phyloP scores from a whole-genome alignment of 257 asterid species.

The Eucommia ulmoides region DNA sequence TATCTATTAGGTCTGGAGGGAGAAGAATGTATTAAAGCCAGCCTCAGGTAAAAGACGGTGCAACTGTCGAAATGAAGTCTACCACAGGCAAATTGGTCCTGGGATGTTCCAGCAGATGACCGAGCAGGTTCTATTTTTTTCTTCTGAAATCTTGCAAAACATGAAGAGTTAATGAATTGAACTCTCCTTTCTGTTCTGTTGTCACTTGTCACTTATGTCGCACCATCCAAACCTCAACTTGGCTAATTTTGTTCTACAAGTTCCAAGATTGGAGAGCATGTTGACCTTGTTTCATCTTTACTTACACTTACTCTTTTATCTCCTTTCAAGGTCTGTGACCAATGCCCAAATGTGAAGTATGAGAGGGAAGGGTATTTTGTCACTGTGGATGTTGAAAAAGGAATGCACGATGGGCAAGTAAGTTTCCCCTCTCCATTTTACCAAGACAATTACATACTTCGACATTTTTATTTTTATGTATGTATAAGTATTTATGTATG shows the following conservation, averaged over 20 bases:
- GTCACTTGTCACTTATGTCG: too few relatives aligned
- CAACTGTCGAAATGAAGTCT: slow-evolving; percentile 95
- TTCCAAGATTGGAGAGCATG: not conserved
- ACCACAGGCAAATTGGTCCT: slow-evolving; percentile 97
- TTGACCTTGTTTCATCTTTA: slow-evolving; percentile 2
- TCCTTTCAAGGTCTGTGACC: slow-evolving; percentile 76
- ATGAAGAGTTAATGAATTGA: too few relatives aligned
- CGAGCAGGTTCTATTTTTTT: too few relatives aligned
- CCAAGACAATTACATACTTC: too few relatives aligned
- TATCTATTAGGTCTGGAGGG: slow-evolving; percentile 74
- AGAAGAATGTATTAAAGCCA: slow-evolving; percentile 74
- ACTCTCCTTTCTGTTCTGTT: not conserved
- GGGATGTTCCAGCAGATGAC: slow-evolving; percentile 99
- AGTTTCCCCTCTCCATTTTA: slow-evolving; percentile 7
- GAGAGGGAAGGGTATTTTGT: slow-evolving; percentile 86
- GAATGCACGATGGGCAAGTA: slow-evolving; percentile 98
- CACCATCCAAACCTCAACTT: too few relatives aligned
- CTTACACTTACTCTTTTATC: slow-evolving; percentile 1
- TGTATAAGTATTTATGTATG: too few relatives aligned
- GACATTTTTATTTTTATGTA: too few relatives aligned
- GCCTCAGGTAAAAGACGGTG: slow-evolving; percentile 97
- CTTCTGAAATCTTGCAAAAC: too few relatives aligned
- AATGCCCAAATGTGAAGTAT: slow-evolving; percentile 90
- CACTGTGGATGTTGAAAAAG: slow-evolving; percentile 96
- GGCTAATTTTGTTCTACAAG: not conserved